Base-by-base conservation (phyloP, 2,329 filamentous ascomycete genomes). In the Penicillium olsonii region DNA sequence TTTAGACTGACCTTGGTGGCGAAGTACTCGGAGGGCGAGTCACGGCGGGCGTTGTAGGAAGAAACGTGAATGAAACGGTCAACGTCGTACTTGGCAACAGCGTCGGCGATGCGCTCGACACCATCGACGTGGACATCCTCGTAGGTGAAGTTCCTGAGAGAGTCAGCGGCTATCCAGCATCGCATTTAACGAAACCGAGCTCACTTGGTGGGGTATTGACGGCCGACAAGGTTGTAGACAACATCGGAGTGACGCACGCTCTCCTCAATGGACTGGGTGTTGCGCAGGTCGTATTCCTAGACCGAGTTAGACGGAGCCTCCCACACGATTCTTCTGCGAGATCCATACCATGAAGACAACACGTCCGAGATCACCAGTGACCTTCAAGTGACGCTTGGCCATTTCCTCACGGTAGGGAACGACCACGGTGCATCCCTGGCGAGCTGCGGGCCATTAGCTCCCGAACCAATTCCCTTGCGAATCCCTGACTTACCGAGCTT, bases 1-100 rank as follows among this genome's bases (percentile, higher is more conserved):
- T n/a, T 27, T 35, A 52, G 22, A 56, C 75, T 45, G 61, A 87
- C 85, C 83, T 99, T 99, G 61, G 91, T 95, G 53, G 87, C 80
- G 74, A 88, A 96, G 81, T 92, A 99, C 66, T 94, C 89, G 10
- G 90, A 92, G 2, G 85, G 73, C 15, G 92, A 97, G 60, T 88
- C 80, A 37, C 84, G 80, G 71, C 87, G 79, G 50, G 90, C 92
- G 67, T 92, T 97, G 81, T 95, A 92, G 26, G 92, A 96, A 9
- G 94, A 99, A 62, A 99, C 86, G 64, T 99, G 94, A 58, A 99
- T 91, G 74, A 90, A 99, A 58, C 94, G 87, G 75, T 99, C 94
- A 60, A 96, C 85, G 66, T 99, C 92, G 75, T 99, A 99, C 76
- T 99, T 99, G 65, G 92, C 94, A 45, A 91, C 90, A 45, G 94